phyloP scores from a whole-genome alignment of 1,284 basidiomycete genomes.

The Heimioporus retisporus region DNA sequence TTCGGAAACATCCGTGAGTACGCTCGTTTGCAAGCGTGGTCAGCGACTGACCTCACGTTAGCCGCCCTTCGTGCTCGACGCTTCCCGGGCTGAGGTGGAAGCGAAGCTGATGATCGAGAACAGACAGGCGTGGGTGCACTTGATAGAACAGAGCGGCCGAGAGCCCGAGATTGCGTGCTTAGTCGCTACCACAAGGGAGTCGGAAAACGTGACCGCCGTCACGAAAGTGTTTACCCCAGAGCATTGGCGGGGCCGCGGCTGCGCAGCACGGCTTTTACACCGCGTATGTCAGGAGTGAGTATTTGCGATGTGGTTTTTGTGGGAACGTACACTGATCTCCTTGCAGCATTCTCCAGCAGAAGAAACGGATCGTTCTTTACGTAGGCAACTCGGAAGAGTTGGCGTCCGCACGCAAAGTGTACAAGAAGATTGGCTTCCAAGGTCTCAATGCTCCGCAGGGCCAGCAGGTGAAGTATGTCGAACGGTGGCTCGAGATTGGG shows the following conservation, averaged over 20 bases:
- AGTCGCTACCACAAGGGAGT: conserved; percentile 62
- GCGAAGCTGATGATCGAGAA: conserved; percentile 60
- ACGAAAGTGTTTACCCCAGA: conserved; percentile 63
- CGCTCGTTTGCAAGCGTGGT: not conserved
- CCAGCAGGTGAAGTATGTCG: conserved; percentile 25
- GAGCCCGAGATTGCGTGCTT: conserved; percentile 66
- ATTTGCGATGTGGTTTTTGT: not conserved
- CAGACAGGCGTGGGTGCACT: conserved; percentile 70
- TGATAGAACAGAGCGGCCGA: conserved; percentile 40
- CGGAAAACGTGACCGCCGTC: conserved; percentile 53
- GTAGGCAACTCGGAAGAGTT: conserved; percentile 49
- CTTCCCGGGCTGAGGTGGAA: conserved; percentile 57
- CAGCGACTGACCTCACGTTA: conserved; percentile 30
- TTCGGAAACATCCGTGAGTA: conserved; percentile 66
- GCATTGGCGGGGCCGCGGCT: conserved; percentile 52
- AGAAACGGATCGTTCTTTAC: conserved; percentile 58
- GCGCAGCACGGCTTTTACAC: conserved; percentile 56
- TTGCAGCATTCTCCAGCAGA: conserved; percentile 42
- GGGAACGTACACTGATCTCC: conserved; percentile 1
- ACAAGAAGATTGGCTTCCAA: conserved; percentile 36
- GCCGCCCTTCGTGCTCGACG: conserved; percentile 65
- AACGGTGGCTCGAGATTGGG: conserved; percentile 35
- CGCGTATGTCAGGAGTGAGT: conserved; percentile 54
- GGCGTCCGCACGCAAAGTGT: conserved; percentile 30
- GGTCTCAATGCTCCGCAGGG: conserved; percentile 22